These are phyloP conservation scores for Omphalea diandra DNA, from an alignment of 441 rosid species.

Conservation along the genomic window DNA sequence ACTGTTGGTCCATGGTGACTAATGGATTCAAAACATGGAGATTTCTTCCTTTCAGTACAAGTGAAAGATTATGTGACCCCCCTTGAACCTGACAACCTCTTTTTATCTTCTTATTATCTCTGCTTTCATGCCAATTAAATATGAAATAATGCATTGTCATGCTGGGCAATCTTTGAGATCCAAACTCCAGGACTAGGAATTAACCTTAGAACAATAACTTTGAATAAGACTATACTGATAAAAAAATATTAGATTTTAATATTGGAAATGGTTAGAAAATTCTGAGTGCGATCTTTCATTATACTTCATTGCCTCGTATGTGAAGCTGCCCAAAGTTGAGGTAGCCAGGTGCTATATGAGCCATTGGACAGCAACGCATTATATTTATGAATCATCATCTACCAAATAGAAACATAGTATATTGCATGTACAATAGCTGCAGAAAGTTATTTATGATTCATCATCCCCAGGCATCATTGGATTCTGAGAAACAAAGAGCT, in stretches of 20 bases:
- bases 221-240: neutral
- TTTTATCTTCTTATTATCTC: neutral
- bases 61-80: no score
- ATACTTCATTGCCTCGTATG: neutral
- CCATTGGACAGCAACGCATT: neutral
- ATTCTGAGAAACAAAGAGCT: conserved; percentile 71
- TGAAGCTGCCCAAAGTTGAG: neutral
- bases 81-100: neutral
- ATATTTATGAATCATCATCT: neutral
- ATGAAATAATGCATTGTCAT: neutral
- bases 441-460: no score
- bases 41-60: no score
- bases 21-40: no score
- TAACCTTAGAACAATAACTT: neutral
- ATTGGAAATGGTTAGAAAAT: neutral
- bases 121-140: no score
- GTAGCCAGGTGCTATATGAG: neutral
- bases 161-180: neutral
- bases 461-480: conserved; percentile 52
- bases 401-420: neutral
- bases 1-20: no score
- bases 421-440: no score
- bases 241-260: neutral
- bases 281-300: neutral
- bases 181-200: neutral